These are phyloP conservation scores for Ambrosia hybrid DNA, from an alignment of 140 eudicot species.

Conservation along the genomic window DNA sequence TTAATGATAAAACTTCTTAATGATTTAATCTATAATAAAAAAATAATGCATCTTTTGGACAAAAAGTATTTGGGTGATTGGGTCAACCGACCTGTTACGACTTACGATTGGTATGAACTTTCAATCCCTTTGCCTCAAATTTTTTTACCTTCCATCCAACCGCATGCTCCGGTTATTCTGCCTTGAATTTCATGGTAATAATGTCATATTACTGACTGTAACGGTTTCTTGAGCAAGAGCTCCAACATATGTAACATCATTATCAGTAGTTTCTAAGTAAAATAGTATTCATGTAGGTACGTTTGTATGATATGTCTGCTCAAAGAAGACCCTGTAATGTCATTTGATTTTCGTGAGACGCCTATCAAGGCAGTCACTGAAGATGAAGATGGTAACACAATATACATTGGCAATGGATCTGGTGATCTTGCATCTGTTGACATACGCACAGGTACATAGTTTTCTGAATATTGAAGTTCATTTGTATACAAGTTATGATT, in stretches of 20 bases:
- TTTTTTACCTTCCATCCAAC: too few relatives aligned
- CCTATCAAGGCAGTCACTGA: conserved; percentile 80
- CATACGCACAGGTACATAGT: conserved; percentile 72
- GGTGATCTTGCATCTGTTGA: conserved; percentile 95
- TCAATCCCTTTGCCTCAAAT: too few relatives aligned
- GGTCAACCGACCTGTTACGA: too few relatives aligned
- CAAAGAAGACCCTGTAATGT: conserved; percentile 93
- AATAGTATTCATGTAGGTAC: conserved; percentile 57
- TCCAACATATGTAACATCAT: neutral
- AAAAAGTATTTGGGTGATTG: too few relatives aligned
- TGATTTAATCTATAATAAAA: too few relatives aligned
- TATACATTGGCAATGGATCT: conserved; percentile 83
- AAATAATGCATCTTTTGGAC: too few relatives aligned
- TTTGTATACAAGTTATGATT: neutral
- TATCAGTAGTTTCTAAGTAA: neutral
- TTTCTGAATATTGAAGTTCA: neutral
- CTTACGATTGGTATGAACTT: too few relatives aligned
- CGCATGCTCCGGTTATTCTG: too few relatives aligned
- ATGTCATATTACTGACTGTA: too few relatives aligned
- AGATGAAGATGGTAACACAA: conserved; percentile 73
- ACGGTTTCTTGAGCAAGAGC: too few relatives aligned
- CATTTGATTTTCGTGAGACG: conserved; percentile 83
- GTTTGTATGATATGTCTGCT: conserved; percentile 80
- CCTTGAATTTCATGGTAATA: too few relatives aligned
- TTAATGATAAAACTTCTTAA: too few relatives aligned